A percentile compares a stretch with the other conserved stretches of the same genome.
phyloP scores from a whole-genome alignment of 2,329 filamentous ascomycete species.

The Aspergillus floridensis region DNA sequence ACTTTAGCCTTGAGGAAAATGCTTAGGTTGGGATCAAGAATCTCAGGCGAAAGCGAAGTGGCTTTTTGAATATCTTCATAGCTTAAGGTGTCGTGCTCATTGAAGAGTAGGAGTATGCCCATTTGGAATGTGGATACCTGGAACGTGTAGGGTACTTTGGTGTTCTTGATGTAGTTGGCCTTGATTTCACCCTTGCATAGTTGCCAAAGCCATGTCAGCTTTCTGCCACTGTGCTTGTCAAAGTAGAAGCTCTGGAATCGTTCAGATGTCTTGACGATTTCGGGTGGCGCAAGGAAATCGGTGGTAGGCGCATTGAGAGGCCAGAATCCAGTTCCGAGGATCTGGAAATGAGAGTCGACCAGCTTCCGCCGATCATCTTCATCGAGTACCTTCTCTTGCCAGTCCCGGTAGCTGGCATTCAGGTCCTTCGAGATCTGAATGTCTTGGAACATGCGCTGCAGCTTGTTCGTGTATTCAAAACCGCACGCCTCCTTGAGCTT shows the following conservation, averaged over 20 bases:
- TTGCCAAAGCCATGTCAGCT: slow-evolving; percentile 97
- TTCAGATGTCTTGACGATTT: slow-evolving; percentile 83
- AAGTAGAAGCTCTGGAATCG: slow-evolving; percentile 90
- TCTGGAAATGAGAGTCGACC: slow-evolving; percentile 84
- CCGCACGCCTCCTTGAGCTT: slow-evolving; percentile 98
- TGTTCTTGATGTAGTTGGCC: slow-evolving; percentile 83
- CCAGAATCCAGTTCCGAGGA: slow-evolving; percentile 97
- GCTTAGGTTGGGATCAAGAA: slow-evolving; percentile 78
- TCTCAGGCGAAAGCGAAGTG: slow-evolving; percentile 76
- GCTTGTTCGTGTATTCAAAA: slow-evolving; percentile 98
- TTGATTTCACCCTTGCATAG: slow-evolving; percentile 96
- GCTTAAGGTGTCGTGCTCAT: slow-evolving; percentile 78
- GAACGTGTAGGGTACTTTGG: slow-evolving; percentile 92
- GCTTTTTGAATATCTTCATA: slow-evolving; percentile 85
- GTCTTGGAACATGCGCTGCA: slow-evolving; percentile 99
- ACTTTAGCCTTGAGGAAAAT: slow-evolving; percentile 95
- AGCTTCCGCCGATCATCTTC: slow-evolving; percentile 64
- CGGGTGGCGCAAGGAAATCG: slow-evolving; percentile 79
- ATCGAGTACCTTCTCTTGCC: slow-evolving; percentile 64
- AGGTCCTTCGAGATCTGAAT: slow-evolving; percentile 99
- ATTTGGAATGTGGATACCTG: slow-evolving; percentile 98
- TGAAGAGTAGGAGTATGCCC: slow-evolving; percentile 92
- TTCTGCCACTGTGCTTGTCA: slow-evolving; percentile 93
- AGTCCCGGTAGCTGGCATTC: slow-evolving; percentile 82
- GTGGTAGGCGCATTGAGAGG: slow-evolving; percentile 83